Percentiles rank a stretch among this genome's conserved stretches.
phyloP scores from a whole-genome alignment of 768 basidiomycete species.

The Tulasnella sp. region DNA sequence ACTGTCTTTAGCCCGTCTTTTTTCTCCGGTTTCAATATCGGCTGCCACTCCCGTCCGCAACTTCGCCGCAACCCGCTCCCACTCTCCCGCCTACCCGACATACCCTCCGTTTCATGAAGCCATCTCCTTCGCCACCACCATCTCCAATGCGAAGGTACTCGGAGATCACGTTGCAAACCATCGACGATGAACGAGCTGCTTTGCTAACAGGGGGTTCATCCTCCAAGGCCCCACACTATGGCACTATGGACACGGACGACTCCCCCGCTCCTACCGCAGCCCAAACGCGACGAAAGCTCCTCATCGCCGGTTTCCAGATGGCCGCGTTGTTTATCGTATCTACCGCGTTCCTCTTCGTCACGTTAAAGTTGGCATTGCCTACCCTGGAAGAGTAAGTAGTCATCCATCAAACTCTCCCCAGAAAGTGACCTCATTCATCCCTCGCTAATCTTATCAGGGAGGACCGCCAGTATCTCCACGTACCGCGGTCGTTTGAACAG shows the following conservation, averaged over 20 bases:
- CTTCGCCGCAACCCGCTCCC: not conserved
- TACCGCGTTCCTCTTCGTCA: conserved; percentile 56
- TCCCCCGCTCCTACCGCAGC: not conserved
- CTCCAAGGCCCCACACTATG: conserved; percentile 32
- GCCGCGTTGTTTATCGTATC: conserved; percentile 61
- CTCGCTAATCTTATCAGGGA: conserved; percentile 34
- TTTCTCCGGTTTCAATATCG: not conserved
- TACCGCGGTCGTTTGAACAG: conserved; percentile 81
- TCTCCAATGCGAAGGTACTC: not conserved
- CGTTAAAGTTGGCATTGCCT: conserved; percentile 71
- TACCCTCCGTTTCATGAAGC: not conserved
- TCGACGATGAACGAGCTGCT: not conserved
- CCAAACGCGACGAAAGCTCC: conserved; percentile 28
- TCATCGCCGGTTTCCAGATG: conserved; percentile 78
- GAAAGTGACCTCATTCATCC: conserved; percentile 3
- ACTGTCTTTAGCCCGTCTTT: too few species aligned
- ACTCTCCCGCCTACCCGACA: not conserved
- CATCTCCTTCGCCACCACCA: not conserved
- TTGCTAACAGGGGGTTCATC: conserved; percentile 19
- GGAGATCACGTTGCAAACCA: not conserved
- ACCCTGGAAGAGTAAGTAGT: conserved; percentile 58
- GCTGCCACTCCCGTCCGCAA: not conserved
- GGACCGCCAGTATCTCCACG: conserved; percentile 61
- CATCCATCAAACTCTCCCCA: conserved; percentile 15
- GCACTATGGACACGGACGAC: conserved; percentile 21